phyloP scores from a whole-genome alignment of 164 flowering plant species.

The Nymphaea colorata region DNA sequence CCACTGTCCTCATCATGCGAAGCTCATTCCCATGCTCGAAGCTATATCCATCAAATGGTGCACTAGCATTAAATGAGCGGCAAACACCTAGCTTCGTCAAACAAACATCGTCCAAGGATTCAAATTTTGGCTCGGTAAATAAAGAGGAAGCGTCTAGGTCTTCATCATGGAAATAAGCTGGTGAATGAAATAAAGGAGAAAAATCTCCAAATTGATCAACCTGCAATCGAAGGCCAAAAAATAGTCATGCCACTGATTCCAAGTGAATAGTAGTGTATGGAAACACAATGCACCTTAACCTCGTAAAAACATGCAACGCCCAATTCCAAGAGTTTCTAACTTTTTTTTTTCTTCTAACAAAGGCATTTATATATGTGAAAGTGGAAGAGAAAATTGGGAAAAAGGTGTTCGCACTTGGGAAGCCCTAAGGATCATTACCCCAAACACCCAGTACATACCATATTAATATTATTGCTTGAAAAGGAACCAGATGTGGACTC shows the following conservation, averaged over 20 bases:
- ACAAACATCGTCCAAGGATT: background rate
- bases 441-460: background rate
- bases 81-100: background rate
- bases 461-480: background rate
- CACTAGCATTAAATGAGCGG: background rate
- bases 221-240: background rate
- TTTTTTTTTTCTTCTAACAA: no score
- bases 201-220: background rate
- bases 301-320: no score
- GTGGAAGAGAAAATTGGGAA: no score
- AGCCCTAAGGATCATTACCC: no score
- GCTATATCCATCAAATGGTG: background rate
- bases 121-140: background rate
- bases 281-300: no score
- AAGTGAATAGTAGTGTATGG: no score
- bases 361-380: no score
- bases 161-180: background rate
- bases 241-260: no score
- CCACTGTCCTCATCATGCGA: background rate
- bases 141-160: background rate
- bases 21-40: background rate
- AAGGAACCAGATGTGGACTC: slow-evolving; percentile 5
- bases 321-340: no score
- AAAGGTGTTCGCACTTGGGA: no score
- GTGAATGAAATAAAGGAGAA: background rate